These are phyloP conservation scores for Parastagonospora nodorum DNA, from an alignment of 2,329 filamentous ascomycete genomes.

Conservation along the genomic window DNA sequence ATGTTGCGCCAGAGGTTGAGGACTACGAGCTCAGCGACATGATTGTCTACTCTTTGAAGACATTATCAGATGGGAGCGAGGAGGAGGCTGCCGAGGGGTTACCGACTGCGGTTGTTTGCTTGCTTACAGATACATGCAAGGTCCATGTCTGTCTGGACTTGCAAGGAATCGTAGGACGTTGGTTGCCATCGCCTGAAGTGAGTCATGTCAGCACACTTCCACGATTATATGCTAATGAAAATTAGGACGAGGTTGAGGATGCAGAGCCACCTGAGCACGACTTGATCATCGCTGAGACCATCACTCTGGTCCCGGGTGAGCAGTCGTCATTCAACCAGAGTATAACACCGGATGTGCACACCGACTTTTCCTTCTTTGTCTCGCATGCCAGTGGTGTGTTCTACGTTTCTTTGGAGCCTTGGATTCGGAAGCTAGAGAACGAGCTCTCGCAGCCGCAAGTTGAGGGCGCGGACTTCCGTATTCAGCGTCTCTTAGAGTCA, in stretches of 20 bases:
- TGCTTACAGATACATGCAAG: slow-evolving; percentile 60
- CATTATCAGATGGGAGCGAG: slow-evolving; percentile 57
- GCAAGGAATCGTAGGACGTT: slow-evolving; percentile 66
- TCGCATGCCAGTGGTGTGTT: slow-evolving; percentile 60
- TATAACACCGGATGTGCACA: slow-evolving; percentile 61
- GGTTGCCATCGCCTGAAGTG: slow-evolving; percentile 58
- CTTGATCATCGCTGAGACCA: slow-evolving; percentile 49
- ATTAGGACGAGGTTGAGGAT: slow-evolving; percentile 27
- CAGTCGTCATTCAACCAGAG: slow-evolving; percentile 53
- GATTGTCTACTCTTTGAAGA: slow-evolving; percentile 58
- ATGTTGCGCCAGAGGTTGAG: slow-evolving; percentile 56
- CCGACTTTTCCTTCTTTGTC: slow-evolving; percentile 64
- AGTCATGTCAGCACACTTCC: neutral
- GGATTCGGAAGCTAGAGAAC: slow-evolving; percentile 61
- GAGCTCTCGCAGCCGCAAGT: slow-evolving; percentile 60
- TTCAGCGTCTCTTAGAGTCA: slow-evolving; percentile 61
- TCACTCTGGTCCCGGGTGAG: slow-evolving; percentile 35
- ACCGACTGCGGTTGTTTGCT: slow-evolving; percentile 62
- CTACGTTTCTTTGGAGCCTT: slow-evolving; percentile 61
- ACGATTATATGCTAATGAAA: neutral
- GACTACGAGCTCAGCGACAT: slow-evolving; percentile 66
- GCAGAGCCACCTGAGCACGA: slow-evolving; percentile 29
- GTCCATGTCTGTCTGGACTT: slow-evolving; percentile 66
- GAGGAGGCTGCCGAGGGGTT: slow-evolving; percentile 56
- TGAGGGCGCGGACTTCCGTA: slow-evolving; percentile 60